Base-by-base conservation (phyloP, 2,329 filamentous ascomycete species). In the Pochonia chlamydosporia region DNA sequence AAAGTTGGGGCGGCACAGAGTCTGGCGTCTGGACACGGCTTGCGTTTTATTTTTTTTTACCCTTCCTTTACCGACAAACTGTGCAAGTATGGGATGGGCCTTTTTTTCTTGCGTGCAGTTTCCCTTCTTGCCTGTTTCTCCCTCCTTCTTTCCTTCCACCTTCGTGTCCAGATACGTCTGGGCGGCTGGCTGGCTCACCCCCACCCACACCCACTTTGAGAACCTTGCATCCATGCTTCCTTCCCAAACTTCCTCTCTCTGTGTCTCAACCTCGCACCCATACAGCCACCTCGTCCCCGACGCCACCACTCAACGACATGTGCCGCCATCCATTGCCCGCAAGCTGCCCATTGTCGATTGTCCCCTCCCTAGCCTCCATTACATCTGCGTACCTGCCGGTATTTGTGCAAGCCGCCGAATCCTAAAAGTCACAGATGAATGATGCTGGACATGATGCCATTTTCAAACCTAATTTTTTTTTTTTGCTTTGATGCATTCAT, bases 261-360 rank as follows among this genome's bases (percentile, higher is more conserved):
- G 25, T 39, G 21, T n/a, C 39, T 21, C 39, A 30, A 36, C 21
- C 43, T 39, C 40, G 31, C 46, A 51, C 28, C 51, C 54, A 56
- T 58, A 64, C 56, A 57, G 52, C 49, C 56, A 46, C 43, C 31
- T 18, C 46, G 25, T 42, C 44, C 44, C 48, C 31, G 21, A 31
- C 37, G 45, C 24, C 25, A 40, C 44, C 14, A 20, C 33, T 40
- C 44, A 33, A 49, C 48, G 40, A 49, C 46, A 41, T 48, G 46
- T 41, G 25, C 31, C 40, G 44, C 18, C 26, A 42, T 37, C 26
- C n/a, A n/a, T 14, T 33, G 31, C n/a, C 18, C 14, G 23, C 43
- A n/a, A n/a, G n/a, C n/a, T 47, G 37, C 20, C 16, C 39, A 24
- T 26, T 40, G 47, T 40, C 43, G 25, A 13, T 23, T 44, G 43